Evolutionary conservation across 768 basidiomycete genomes (phyloP).

Genomic region (Leccinum fibrillosum): DNA sequence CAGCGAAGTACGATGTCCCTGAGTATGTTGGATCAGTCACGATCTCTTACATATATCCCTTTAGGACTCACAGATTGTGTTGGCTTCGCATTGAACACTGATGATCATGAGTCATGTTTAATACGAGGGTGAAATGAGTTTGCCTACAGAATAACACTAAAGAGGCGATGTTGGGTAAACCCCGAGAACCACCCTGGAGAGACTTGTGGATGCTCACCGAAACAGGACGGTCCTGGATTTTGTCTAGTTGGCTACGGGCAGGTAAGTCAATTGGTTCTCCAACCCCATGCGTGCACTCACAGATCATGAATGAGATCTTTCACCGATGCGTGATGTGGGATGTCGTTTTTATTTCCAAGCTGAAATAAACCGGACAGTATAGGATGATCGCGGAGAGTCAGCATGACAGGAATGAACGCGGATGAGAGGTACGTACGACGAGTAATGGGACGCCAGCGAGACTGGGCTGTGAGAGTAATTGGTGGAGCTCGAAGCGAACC

Average conservation of each 20-base stretch:
- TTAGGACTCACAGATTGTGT: conserved; percentile 72
- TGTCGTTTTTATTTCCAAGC: conserved; percentile 94
- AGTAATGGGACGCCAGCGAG: conserved; percentile 75
- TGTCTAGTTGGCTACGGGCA: conserved; percentile 53
- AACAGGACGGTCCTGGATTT: conserved; percentile 74
- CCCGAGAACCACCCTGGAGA: neutral
- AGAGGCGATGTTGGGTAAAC: neutral
- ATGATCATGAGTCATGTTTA: neutral
- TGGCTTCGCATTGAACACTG: conserved; percentile 97
- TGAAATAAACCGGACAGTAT: conserved; percentile 20
- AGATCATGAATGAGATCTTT: conserved; percentile 80
- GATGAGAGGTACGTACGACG: conserved; percentile 52
- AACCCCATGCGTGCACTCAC: conserved; percentile 38
- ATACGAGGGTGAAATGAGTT: neutral
- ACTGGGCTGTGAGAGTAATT: conserved; percentile 63
- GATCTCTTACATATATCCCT: neutral
- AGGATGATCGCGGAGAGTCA: neutral
- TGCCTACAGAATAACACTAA: conserved; percentile 77
- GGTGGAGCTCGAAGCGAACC: conserved; percentile 80
- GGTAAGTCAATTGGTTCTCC: conserved; percentile 25
- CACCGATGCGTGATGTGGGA: conserved; percentile 70
- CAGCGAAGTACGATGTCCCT: conserved; percentile 89
- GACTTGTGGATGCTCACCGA: conserved; percentile 57
- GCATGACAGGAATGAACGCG: neutral
- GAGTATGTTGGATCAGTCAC: neutral